phyloP scores from a whole-genome alignment of 306 rosid genomes.

The Begonia loranthoides region DNA sequence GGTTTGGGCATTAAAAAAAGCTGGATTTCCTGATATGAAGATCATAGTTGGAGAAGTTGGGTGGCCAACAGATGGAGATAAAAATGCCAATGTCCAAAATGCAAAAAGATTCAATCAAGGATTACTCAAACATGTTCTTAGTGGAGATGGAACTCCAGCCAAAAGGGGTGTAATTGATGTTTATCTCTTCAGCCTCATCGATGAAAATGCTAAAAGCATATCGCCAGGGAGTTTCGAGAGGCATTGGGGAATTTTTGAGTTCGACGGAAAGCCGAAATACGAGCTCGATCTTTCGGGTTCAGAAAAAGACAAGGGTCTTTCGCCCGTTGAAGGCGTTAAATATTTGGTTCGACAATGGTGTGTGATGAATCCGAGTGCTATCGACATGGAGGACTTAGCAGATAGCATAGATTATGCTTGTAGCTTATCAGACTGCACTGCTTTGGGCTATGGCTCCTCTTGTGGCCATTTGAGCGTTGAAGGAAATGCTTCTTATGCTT shows the following conservation, averaged over 20 bases:
- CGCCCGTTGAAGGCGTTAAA: slow-evolving; percentile 50
- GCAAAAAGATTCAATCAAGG: slow-evolving; percentile 72
- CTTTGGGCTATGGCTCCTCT: slow-evolving; percentile 86
- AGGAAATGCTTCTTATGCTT: slow-evolving; percentile 92
- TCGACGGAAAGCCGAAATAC: slow-evolving; percentile 86
- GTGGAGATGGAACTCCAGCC: slow-evolving; percentile 67
- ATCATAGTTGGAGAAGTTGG: slow-evolving; percentile 75
- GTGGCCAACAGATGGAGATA: slow-evolving; percentile 87
- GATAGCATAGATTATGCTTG: slow-evolving; percentile 63
- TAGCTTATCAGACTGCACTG: slow-evolving; percentile 73
- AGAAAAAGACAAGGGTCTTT: slow-evolving; percentile 24
- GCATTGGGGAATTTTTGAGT: slow-evolving; percentile 91
- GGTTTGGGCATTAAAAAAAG: slow-evolving; percentile 40
- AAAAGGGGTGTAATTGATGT: slow-evolving; percentile 36
- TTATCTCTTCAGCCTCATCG: slow-evolving; percentile 60
- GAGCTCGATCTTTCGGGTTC: slow-evolving; percentile 47
- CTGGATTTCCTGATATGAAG: slow-evolving; percentile 56
- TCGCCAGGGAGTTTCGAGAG: slow-evolving; percentile 79
- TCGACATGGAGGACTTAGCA: slow-evolving; percentile 19
- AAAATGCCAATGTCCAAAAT: slow-evolving; percentile 33
- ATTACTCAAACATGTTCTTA: slow-evolving; percentile 37
- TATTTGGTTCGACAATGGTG: slow-evolving; percentile 60
- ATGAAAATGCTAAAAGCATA: slow-evolving; percentile 56
- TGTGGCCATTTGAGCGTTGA: slow-evolving; percentile 39
- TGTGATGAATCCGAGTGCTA: slow-evolving; percentile 32